Evolutionary conservation across 2,329 filamentous ascomycete genomes (phyloP).

Genomic region (Capronia epimyces): DNA sequence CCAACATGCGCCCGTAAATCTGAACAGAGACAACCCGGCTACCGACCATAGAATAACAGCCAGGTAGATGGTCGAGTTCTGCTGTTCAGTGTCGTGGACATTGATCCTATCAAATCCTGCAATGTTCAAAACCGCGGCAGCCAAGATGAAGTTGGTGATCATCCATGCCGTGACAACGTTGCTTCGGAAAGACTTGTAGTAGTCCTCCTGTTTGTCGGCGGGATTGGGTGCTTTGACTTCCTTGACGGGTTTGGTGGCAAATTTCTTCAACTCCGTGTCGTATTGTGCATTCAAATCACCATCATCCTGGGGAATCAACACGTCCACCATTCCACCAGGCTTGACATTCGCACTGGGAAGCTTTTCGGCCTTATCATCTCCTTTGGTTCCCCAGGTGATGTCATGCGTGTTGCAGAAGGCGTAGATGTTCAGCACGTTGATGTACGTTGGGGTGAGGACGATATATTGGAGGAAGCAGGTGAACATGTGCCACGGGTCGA

Average conservation of each 20-base stretch:
- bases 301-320: conserved; percentile 79
- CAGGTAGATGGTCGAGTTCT: conserved; percentile 72
- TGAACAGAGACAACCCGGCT: conserved; percentile 74
- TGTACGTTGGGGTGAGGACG: conserved; percentile 89
- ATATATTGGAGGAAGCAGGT: conserved; percentile 93
- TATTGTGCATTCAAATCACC: conserved; percentile 94
- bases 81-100: conserved; percentile 39
- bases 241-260: conserved; percentile 67
- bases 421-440: conserved; percentile 98
- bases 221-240: conserved; percentile 51
- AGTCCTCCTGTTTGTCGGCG: conserved; percentile 86
- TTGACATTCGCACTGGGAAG: conserved; percentile 84
- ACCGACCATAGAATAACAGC: conserved; percentile 84
- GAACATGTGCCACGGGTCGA: conserved; percentile 99
- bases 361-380: conserved; percentile 91
- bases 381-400: conserved; percentile 96
- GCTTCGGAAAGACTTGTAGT: conserved; percentile 93
- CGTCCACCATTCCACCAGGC: conserved; percentile 90
- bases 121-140: conserved; percentile 77
- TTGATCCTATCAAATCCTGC: conserved; percentile 69
- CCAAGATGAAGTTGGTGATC: conserved; percentile 86
- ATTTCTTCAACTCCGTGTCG: conserved; percentile 71
- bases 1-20: conserved; percentile 83
- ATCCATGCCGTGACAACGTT: conserved; percentile 93
- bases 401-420: conserved; percentile 98